Evolutionary conservation across 2,329 filamentous ascomycete genomes (phyloP), one percentile per base, ranked within the genome.

Genomic region (Triangularia setosa): DNA sequence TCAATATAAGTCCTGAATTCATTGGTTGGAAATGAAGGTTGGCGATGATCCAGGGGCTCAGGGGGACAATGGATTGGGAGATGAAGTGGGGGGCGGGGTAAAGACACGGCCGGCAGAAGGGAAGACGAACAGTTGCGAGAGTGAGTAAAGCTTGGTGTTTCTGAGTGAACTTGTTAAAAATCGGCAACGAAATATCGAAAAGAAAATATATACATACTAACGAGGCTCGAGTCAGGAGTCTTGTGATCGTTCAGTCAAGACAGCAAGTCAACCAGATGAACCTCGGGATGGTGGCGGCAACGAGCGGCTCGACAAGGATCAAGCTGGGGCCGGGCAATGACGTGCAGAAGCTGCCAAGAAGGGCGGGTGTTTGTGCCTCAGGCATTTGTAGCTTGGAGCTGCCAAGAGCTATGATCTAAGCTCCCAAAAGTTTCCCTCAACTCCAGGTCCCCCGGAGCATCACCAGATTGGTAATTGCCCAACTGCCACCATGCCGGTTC

Each of bases 251-350:
- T 59, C 25, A 27, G 40, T 40, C n/a, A 35, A 28, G 24, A 33
- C 25, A 21, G 4, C 16, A 52, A 8, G 63, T 28, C 55, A 53
- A 40, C 18, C 53, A 40, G 14, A 12, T 21, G 56, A 60, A 60
- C 65, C 65, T 67, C 66, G 66, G 65, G 63, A 64, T 55, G 24
- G 52, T 25, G 28, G 57, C 25, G 21, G 23, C 58, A 40, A 48
- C 58, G 44, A 54, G 44, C 60, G 57, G 60, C 28, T 58, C n/a
- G 64, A 64, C 66, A 66, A 60, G 64, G 66, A 44, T 61, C 9
- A 33, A 11, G 35, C 30, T 27, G 35, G 24, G 48, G 27, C 25
- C 24, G 16, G 24, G 54, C 25, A 55, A 65, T 65, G 63, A 65
- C 63, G 63, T 65, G 57, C 60, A 58, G 44, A 9, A 5, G 52